A percentile compares a stretch with the other conserved stretches of the same genome.
These are phyloP conservation scores for Helicocarpus griseus DNA, from an alignment of 2,329 filamentous ascomycete species.

Conservation along the genomic window DNA sequence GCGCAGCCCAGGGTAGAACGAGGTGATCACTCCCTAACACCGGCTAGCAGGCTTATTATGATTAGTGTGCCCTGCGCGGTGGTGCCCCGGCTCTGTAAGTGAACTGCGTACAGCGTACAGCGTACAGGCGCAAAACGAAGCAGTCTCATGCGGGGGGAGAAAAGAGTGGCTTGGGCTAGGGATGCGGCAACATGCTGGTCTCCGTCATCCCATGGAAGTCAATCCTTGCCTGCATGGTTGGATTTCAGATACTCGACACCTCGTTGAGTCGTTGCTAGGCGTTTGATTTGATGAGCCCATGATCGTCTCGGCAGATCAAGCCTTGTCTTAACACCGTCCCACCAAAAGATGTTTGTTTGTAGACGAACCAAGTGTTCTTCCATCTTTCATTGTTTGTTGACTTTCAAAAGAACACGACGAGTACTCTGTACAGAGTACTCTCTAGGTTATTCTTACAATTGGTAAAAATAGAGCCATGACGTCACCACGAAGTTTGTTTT, in stretches of 20 bases:
- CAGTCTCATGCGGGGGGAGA: neutral
- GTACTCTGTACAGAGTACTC: too few relatives aligned
- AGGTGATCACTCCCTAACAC: neutral
- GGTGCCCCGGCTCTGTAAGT: too few relatives aligned
- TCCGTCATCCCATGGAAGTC: neutral
- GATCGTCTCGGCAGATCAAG: neutral
- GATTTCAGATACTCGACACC: neutral
- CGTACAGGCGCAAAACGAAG: neutral
- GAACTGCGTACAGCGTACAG: too few relatives aligned
- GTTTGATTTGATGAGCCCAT: neutral
- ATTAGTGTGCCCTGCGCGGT: neutral
- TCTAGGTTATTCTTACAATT: too few relatives aligned
- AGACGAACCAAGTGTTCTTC: too few relatives aligned
- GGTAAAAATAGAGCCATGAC: too few relatives aligned
- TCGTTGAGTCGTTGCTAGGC: neutral
- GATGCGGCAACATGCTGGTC: neutral
- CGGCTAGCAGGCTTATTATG: neutral
- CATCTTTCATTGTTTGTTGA: neutral
- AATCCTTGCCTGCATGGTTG: neutral
- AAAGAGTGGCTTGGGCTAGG: neutral
- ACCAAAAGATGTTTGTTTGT: too few relatives aligned
- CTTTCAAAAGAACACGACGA: neutral
- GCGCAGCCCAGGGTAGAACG: neutral
- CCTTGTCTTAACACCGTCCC: neutral
- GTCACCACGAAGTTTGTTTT: too few relatives aligned